Conservation (phyloP, 306 rosid species). For the Acmispon strigosus region DNA sequence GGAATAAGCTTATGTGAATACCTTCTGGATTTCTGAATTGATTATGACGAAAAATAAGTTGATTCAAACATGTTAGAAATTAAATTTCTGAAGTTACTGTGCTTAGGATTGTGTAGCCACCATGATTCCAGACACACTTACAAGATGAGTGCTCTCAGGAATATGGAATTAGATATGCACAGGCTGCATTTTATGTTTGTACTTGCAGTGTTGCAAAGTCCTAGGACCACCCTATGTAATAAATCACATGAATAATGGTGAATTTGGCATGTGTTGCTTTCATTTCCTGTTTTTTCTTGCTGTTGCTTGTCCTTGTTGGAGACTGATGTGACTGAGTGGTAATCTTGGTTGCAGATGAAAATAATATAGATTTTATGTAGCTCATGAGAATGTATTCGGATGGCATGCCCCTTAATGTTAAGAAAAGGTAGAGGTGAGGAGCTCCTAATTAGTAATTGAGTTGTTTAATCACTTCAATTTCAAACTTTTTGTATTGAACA, state of each 20-base stretch:
- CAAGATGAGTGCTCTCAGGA: not conserved
- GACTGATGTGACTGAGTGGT: not conserved
- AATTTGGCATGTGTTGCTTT: not conserved
- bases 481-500: not conserved
- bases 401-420: not conserved
- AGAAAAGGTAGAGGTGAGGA: not conserved
- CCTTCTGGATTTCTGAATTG: too few species aligned
- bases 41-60: too few species aligned
- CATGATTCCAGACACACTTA: too few species aligned
- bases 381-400: not conserved
- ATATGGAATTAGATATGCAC: not conserved
- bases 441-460: not conserved
- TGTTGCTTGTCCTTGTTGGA: not conserved
- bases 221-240: not conserved
- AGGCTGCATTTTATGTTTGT: conserved; percentile 5
- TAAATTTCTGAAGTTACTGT: too few species aligned
- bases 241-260: not conserved
- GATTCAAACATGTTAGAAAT: too few species aligned
- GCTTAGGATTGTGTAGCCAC: too few species aligned
- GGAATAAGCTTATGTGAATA: too few species aligned
- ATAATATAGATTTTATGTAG: not conserved
- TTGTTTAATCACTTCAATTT: not conserved
- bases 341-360: not conserved
- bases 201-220: not conserved
- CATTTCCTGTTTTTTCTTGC: not conserved